A percentile compares a stretch with the other conserved stretches of the same genome.
Evolutionary conservation across 192 early-diverging fungal species (phyloP).

Genomic region (Mortierella claussenii): DNA sequence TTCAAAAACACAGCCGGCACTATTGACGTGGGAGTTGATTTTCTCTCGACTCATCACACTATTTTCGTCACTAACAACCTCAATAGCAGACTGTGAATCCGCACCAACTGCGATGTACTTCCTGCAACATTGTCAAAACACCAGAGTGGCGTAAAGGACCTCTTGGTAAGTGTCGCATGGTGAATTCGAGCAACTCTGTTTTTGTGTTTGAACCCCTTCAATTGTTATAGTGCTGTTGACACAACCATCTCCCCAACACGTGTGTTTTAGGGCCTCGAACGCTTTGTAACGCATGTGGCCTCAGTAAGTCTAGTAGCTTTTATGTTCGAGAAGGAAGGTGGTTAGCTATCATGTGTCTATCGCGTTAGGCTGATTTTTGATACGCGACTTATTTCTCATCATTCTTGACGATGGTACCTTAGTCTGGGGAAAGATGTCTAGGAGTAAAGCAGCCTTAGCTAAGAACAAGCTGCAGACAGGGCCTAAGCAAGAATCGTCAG

Average conservation of each 20-base stretch:
- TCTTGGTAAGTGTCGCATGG: slow-evolving; percentile 26
- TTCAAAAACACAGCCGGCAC: too few species aligned
- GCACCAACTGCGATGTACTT: slow-evolving; percentile 37
- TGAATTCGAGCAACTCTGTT: too few species aligned
- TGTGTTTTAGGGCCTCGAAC: slow-evolving; percentile 37
- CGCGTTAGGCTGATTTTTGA: too few species aligned
- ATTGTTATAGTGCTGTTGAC: too few species aligned
- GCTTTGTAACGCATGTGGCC: slow-evolving; percentile 49
- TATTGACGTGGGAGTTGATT: too few species aligned
- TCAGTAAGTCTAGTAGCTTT: slow-evolving; percentile 46
- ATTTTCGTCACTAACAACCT: too few species aligned
- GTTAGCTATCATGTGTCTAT: not conserved
- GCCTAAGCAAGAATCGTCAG: slow-evolving; percentile 3
- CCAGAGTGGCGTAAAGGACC: slow-evolving; percentile 55
- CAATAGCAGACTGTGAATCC: slow-evolving; percentile 13
- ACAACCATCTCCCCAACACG: too few species aligned
- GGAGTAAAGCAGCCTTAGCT: slow-evolving; percentile 36
- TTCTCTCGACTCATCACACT: too few species aligned
- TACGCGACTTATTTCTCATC: too few species aligned
- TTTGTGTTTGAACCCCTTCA: too few species aligned
- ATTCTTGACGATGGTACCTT: not conserved
- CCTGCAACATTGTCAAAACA: slow-evolving; percentile 50
- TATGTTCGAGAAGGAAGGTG: too few species aligned
- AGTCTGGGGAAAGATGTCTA: slow-evolving; percentile 52
- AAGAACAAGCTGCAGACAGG: slow-evolving; percentile 16